Base-by-base conservation (phyloP, 2,329 filamentous ascomycete species). In the Chaetomiaceae sp. region DNA sequence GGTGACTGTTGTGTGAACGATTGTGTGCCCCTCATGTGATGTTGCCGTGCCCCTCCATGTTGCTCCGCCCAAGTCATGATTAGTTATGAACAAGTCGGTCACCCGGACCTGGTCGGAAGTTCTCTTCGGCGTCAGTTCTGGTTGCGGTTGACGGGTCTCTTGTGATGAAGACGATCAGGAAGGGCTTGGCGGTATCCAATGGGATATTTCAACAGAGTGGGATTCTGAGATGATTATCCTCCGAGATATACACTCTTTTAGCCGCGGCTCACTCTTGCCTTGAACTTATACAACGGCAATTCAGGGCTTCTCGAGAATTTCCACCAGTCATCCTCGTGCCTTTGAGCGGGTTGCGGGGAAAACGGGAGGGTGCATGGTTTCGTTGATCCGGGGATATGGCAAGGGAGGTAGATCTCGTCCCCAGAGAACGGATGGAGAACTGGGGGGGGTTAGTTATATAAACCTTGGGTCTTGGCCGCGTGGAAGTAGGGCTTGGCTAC, bases 211-310 rank as follows among this genome's bases (percentile, higher is more conserved):
- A 25, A 13, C 30, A 40, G 20, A 41, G 27, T 48, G 37, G 23
- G 30, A 42, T 41, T 14, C n/a, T 30, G 18, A 10, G 16, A 20
- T 11, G 16, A 33, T 37, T 34, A 41, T 34, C 36, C 48, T 36
- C 38, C 33, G 38, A 30, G 21, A 42, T 44, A 40, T 37, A 44
- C 38, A 33, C 2, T 37, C 14, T 20, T 51, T 51, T 55, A 55
- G 53, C 53, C 53, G 52, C 40, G 13, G 4, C n/a, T 20, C 14
- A 9, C 3, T 21, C n/a, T 16, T 20, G 16, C 16, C 34, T 18
- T 37, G 34, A n/a, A 11, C 16, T 25, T 37, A 34, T 23, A 34
- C 25, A 25, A 49, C 46, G 52, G 46, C 40, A 47, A 34, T 47
- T 40, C 20, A 21, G 8, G 9, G 14, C 11, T 25, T 4, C 4